Conservation (phyloP, 768 basidiomycete genomes). For the Tylopilus vinaceipallidus region DNA sequence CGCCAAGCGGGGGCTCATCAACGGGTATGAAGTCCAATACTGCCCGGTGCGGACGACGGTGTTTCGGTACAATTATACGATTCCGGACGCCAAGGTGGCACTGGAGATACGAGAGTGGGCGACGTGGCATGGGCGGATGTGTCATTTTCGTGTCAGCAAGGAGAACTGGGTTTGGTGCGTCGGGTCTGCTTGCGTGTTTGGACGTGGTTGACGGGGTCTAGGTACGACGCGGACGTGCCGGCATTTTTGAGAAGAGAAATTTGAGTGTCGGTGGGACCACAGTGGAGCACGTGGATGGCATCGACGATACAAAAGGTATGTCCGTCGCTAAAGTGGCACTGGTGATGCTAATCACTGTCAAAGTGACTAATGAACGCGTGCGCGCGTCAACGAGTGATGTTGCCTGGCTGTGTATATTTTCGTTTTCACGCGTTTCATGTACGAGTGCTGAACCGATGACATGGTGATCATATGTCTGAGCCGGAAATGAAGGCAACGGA, state of each 20-base stretch:
- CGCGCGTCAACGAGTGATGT: too few relatives aligned
- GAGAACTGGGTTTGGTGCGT: conserved; percentile 24
- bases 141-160: neutral
- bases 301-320: too few relatives aligned
- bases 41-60: conserved; percentile 15
- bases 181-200: neutral
- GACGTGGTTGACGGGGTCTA: neutral
- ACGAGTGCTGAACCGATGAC: too few relatives aligned
- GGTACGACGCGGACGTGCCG: conserved; percentile 25
- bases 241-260: conserved; percentile 3
- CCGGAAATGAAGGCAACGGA: too few relatives aligned
- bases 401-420: too few relatives aligned
- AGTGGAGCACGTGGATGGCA: too few relatives aligned
- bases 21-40: neutral
- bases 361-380: too few relatives aligned
- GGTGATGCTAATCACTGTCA: too few relatives aligned
- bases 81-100: conserved; percentile 11
- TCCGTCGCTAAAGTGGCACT: too few relatives aligned
- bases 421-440: too few relatives aligned
- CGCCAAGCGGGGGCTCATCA: accelerated
- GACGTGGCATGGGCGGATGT: neutral
- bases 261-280: too few relatives aligned
- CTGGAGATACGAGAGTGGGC: conserved; percentile 6
- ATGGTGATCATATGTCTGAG: too few relatives aligned
- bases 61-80: conserved; percentile 27